These are phyloP conservation scores for Chrysosporium queenslandicum DNA, from an alignment of 2,329 filamentous ascomycete genomes.

Conservation along the genomic window DNA sequence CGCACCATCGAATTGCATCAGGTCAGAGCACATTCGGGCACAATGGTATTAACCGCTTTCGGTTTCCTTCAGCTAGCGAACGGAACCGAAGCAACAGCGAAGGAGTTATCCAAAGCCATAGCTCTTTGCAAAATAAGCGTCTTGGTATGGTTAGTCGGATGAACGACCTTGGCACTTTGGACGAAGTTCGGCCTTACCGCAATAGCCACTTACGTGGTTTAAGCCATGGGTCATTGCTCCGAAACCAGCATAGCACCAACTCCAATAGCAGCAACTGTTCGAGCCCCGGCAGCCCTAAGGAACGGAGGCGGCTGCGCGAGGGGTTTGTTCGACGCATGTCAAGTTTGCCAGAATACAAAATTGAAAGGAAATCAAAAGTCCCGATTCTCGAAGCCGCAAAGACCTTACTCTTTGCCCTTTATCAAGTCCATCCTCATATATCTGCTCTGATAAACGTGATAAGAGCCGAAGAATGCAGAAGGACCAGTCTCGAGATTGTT, in stretches of 20 bases:
- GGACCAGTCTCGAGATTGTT: constrained; percentile 46
- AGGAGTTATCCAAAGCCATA: constrained; percentile 43
- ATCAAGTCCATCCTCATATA: constrained; percentile 42
- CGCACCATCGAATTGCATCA: constrained; percentile 58
- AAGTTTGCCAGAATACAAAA: constrained; percentile 48
- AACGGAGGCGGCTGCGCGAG: constrained; percentile 34
- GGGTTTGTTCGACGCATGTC: constrained; percentile 44
- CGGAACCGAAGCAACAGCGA: constrained; percentile 53
- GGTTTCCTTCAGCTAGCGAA: constrained; percentile 49
- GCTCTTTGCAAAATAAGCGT: constrained; percentile 43
- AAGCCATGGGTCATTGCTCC: constrained; percentile 47
- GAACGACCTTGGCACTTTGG: constrained; percentile 45
- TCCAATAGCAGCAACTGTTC: constrained; percentile 33
- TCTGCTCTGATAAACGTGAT: constrained; percentile 40
- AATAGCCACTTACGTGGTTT: constrained; percentile 48
- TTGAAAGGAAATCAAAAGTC: constrained; percentile 38
- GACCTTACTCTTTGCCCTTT: constrained; percentile 46
- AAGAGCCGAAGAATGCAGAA: constrained; percentile 37
- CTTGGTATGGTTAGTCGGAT: constrained; percentile 53
- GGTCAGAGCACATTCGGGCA: constrained; percentile 28
- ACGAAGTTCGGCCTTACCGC: constrained; percentile 43
- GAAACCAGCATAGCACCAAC: constrained; percentile 28
- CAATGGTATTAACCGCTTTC: constrained; percentile 49
- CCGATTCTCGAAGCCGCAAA: constrained; percentile 48
- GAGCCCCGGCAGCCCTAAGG: constrained; percentile 37